Base-by-base conservation (phyloP, 148 eudicot genomes). In the Vaccinium vitisidaea region DNA sequence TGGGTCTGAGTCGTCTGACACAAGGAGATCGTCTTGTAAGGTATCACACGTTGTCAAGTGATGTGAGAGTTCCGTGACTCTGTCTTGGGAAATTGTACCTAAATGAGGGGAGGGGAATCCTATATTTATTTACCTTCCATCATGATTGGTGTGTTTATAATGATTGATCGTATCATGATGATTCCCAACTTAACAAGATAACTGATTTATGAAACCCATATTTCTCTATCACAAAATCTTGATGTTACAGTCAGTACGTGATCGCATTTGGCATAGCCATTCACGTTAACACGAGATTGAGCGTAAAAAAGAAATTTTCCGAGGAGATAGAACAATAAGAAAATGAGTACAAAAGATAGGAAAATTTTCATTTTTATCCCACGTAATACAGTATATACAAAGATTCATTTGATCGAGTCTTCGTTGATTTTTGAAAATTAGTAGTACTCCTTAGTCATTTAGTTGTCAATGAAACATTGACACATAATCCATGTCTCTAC, bases 91-190 rank as follows among this genome's bases (percentile, higher is more conserved):
- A 12, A 27, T 69, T 69, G 36, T 13, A 27, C 43, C 74, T 69
- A 69, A 25, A 27, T 1, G 39, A 6, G 4, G 74, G 74, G 74
- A 27, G 12, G 39, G 74, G 74, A 27, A 0, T 27, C 74, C 39
- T 69, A n/a, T n/a, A n/a, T n/a, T n/a, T n/a, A 69, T 69, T 69
- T 69, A 69, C 74, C 16, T 27, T 27, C 74, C 74, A 69, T 27
- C 8, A 69, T 43, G 46, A 43, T 43, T 43, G 46, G 46, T 43
- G 74, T 5, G 13, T 65, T 27, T 30, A 13, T 30, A 69, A 69
- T 69, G 2, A 69, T 69, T 69, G 74, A 2, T 69, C 74, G 0
- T 12, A 4, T 69, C 30, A 23, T 65, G 25, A 0, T 65, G 30
- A 23, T 65, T 65, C 32, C 70, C 70, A 63, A n/a, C 30, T 30